Percentiles rank a stretch among this genome's conserved stretches.
phyloP scores from a whole-genome alignment of 495 filamentous ascomycete genomes.

The Penicillium daleae region DNA sequence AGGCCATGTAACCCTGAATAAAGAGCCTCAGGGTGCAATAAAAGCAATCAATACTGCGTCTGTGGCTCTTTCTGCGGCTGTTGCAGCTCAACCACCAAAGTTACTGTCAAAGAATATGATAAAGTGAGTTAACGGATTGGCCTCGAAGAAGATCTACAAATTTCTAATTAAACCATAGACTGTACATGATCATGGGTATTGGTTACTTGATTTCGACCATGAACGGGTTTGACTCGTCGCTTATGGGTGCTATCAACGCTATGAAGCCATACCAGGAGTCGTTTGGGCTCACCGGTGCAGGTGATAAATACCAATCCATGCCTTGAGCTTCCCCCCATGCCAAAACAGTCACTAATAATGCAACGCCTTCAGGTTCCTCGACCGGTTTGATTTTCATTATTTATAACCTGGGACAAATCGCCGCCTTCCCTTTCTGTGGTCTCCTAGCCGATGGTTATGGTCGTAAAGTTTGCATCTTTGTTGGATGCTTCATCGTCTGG shows the following conservation, averaged over 20 bases:
- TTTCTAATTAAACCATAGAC: neutral
- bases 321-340: neutral
- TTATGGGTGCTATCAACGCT: constrained; percentile 6
- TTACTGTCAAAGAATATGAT: constrained; percentile 7
- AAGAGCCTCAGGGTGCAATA: neutral
- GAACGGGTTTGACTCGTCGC: constrained; percentile 8
- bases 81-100: neutral
- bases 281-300: constrained; percentile 1
- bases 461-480: constrained; percentile 66
- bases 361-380: neutral
- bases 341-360: neutral
- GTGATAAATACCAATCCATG: neutral
- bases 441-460: constrained; percentile 29
- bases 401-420: constrained; percentile 7
- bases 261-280: constrained; percentile 8
- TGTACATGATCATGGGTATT: constrained; percentile 6
- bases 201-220: constrained; percentile 1
- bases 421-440: constrained; percentile 1
- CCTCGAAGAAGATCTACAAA: too few relatives aligned
- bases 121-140: neutral
- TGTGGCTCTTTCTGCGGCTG: constrained; percentile 2
- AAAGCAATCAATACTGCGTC: constrained; percentile 3
- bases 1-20: constrained; percentile 1
- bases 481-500: constrained; percentile 62
- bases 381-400: constrained; percentile 8